Evolutionary conservation across 2,329 filamentous ascomycete genomes (phyloP), one percentile per base, ranked within the genome.

Genomic region (Helotiales sp.): DNA sequence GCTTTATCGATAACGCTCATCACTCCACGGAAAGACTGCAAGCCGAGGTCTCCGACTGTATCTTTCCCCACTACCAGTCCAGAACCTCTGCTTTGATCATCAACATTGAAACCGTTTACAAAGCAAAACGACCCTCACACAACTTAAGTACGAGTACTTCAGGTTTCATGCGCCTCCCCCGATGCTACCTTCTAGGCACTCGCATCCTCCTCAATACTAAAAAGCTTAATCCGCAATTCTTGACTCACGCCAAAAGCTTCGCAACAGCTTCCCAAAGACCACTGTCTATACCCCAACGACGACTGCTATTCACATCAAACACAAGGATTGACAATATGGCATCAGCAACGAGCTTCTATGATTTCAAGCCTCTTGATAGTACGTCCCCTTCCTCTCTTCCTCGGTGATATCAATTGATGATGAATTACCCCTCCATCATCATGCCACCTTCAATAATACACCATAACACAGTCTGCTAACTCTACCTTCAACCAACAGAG

Each of bases 301-400:
- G 27, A 30, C 17, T 5, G 22, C 24, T 36, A 40, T 34, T 24
- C 15, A 42, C 46, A 33, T 25, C 40, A 33, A 46, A 54, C 17
- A 42, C 19, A 6, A 44, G 55, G 44, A 29, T 31, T 6, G 17
- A 22, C 36, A 67, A 30, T 8, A 90, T 90, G 87, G 77, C 87
- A 27, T 87, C 86, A 55, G 86, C 86, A 67, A 87, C 86, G 19
- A 79, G 73, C 55, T 91, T 96, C 74, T 95, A 88, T 81, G 88
- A 93, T 73, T 96, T 96, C 77, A 90, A 87, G 78, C 87, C 90
- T 65, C 83, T 89, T 66, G 86, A 93, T 76, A 92, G 89, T 91
- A 79, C 63, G 87, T 82, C 50, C 19, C 12, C 25, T 10, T 33
- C 27, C 25, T 42, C 17, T 42, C 54, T 52, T 17, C 31, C 8